Evolutionary conservation across 768 basidiomycete species (phyloP), one percentile per base, ranked within the genome.

Genomic region (Rhodocollybia butyracea): DNA sequence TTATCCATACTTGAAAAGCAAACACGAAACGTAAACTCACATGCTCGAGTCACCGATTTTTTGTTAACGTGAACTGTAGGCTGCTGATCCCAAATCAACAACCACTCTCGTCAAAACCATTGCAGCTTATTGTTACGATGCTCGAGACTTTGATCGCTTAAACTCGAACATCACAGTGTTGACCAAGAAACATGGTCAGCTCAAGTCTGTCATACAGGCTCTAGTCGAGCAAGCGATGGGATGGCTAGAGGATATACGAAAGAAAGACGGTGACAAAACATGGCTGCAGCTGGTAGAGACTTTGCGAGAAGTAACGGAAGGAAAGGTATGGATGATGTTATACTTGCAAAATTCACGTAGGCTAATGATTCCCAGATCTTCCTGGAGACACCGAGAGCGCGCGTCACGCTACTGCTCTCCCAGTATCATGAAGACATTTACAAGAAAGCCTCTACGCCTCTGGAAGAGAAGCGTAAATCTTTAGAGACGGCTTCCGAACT

Each of bases 181-280:
- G 61, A 88, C 88, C 72, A 98, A 97, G 80, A 98, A 98, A 65
- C 97, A 98, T 70, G 96, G 97, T 0, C 97, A 99, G 66, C 77
- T 98, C 60, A 95, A 98, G 68, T 89, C 81, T 47, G 89, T 86
- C 1, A 84, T 95, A 12, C 91, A 94, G 64, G 81, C 85, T n/a
- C 88, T 99, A 66, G 94, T 98, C 10, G 95, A 98, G 64, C 82
- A 83, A 57, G 80, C 83, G 3, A 89, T 95, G 74, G 74, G 73
- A 3, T 98, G 91, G 87, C 72, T 98, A 45, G 84, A 88, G 12
- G 85, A 87, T 48, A 79, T 95, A 55, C 86, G 85, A 63, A 68
- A 81, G 63, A 71, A 76, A 40, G 80, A 86, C 60, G 90, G 91
- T 39, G 73, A 77, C 22, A 84, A 85, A 60, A 82, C 79, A 65